phyloP scores from a whole-genome alignment of 2,329 filamentous ascomycete genomes.

The Teratosphaeria viscida region DNA sequence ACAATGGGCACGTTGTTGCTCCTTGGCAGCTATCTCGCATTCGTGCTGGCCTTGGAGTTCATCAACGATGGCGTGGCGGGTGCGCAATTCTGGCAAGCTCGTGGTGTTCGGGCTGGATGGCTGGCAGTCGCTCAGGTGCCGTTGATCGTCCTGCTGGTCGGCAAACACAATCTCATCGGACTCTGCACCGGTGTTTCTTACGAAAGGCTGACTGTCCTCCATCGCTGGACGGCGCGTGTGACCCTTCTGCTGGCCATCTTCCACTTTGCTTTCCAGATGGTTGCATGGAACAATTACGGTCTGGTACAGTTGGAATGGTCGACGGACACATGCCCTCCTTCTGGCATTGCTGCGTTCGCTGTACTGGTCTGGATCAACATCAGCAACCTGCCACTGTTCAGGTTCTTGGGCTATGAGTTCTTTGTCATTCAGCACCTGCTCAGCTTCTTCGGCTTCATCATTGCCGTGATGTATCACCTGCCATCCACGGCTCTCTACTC shows the following conservation, averaged over 20 bases:
- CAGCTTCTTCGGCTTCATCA: constrained; percentile 29
- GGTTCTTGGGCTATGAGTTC: constrained; percentile 18
- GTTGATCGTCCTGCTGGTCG: constrained; percentile 29
- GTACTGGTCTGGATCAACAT: constrained; percentile 22
- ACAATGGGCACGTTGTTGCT: constrained; percentile 16
- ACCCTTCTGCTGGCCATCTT: constrained; percentile 22
- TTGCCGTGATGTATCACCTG: constrained; percentile 26
- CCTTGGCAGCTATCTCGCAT: constrained; percentile 14
- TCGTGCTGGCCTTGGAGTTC: constrained; percentile 21
- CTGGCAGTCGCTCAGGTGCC: constrained; percentile 29
- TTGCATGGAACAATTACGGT: constrained; percentile 15
- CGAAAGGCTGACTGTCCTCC: constrained; percentile 25
- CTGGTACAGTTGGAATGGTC: constrained; percentile 16
- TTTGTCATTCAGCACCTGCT: constrained; percentile 28
- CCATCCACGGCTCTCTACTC: constrained; percentile 20
- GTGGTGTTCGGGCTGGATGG: constrained; percentile 26
- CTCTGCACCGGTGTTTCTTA: constrained; percentile 23
- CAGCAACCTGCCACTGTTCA: constrained; percentile 16
- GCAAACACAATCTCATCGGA: constrained; percentile 29
- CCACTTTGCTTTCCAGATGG: constrained; percentile 20
- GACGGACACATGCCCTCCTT: constrained; percentile 15
- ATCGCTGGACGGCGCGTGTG: constrained; percentile 27
- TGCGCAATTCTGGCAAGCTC: constrained; percentile 16
- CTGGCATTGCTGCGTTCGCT: constrained; percentile 21
- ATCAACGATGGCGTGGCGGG: constrained; percentile 13